phyloP scores from a whole-genome alignment of 768 basidiomycete species.

The Albatrellus ellisii region DNA sequence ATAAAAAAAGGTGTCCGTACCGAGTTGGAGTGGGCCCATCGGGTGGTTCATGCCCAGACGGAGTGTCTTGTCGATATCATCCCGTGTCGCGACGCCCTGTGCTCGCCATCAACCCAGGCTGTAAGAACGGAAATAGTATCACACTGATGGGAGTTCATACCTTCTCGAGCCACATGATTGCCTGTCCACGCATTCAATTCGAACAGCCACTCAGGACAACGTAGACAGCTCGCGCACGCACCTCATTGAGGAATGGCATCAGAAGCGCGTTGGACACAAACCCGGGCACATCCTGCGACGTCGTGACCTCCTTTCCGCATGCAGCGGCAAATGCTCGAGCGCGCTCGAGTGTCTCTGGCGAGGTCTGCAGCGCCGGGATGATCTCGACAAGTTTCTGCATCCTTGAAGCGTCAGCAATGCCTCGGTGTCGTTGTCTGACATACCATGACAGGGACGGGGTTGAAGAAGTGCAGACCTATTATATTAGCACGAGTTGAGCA shows the following conservation, averaged over 20 bases:
- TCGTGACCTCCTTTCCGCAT: slow-evolving; percentile 90
- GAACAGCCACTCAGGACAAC: not conserved
- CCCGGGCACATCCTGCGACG: slow-evolving; percentile 85
- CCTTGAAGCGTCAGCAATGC: not conserved
- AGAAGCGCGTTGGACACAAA: slow-evolving; percentile 91
- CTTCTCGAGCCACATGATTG: slow-evolving; percentile 88
- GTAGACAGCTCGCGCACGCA: slow-evolving; percentile 17
- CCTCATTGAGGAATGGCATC: slow-evolving; percentile 97
- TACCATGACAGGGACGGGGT: slow-evolving; percentile 95
- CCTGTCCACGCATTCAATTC: slow-evolving; percentile 31
- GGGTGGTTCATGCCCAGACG: slow-evolving; percentile 91
- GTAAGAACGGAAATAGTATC: not conserved
- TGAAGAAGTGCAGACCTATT: slow-evolving; percentile 85
- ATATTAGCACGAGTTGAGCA: not conserved
- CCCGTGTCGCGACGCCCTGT: slow-evolving; percentile 81
- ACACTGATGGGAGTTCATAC: slow-evolving; percentile 22
- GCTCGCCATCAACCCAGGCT: not conserved
- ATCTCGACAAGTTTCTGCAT: slow-evolving; percentile 81
- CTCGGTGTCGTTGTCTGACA: slow-evolving; percentile 11
- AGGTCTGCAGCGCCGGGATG: slow-evolving; percentile 88
- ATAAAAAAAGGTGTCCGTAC: slow-evolving; percentile 21
- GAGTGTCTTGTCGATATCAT: slow-evolving; percentile 92
- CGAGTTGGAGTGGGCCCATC: slow-evolving; percentile 88
- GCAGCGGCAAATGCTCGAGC: slow-evolving; percentile 74
- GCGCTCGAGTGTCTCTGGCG: slow-evolving; percentile 56